Percentiles rank a stretch among this genome's conserved stretches.
Conservation (phyloP, 164 flowering plant species). For the Cinnamomum micranthum region DNA sequence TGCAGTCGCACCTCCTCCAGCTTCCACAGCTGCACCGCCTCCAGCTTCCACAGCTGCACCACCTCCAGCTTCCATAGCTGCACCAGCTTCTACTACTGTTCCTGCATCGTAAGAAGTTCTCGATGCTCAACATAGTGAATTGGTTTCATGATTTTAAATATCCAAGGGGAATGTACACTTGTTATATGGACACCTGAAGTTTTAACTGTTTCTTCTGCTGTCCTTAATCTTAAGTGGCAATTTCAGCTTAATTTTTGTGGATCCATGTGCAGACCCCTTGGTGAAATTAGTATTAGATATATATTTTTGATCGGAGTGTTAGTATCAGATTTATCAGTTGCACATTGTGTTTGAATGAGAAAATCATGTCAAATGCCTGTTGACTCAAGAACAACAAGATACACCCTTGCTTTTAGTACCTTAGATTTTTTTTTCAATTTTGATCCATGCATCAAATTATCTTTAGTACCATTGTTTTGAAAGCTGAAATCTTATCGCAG, state of each 20-base stretch:
- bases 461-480: not conserved
- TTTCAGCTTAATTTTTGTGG: not conserved
- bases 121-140: not conserved
- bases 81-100: slow-evolving; percentile 13
- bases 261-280: not conserved
- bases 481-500: not conserved
- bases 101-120: slow-evolving; percentile 34
- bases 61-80: slow-evolving; percentile 12
- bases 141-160: not conserved
- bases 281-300: too few relatives aligned
- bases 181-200: not conserved
- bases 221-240: not conserved
- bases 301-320: not conserved
- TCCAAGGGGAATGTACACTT: not conserved
- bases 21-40: slow-evolving; percentile 14
- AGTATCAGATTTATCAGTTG: not conserved
- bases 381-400: not conserved
- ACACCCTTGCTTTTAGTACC: not conserved
- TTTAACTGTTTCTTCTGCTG: not conserved
- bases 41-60: slow-evolving; percentile 11
- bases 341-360: too few relatives aligned
- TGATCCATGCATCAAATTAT: too few relatives aligned
- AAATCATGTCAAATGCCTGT: too few relatives aligned
- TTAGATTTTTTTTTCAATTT: not conserved
- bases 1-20: slow-evolving; percentile 17